Conservation (phyloP, 768 basidiomycete species). For the Antrodiella citrinella region DNA sequence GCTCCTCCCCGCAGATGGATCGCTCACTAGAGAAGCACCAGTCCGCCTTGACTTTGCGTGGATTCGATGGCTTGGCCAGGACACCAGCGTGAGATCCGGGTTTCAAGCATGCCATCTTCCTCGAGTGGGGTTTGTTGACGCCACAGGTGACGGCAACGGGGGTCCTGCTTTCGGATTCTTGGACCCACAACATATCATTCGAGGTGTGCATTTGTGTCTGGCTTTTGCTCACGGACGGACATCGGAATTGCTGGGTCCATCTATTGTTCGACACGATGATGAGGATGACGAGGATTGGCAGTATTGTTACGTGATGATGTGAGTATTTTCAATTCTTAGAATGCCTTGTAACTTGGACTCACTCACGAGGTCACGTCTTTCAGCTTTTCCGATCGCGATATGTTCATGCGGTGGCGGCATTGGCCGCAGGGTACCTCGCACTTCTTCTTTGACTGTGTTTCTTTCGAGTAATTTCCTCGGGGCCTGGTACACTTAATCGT, state of each 20-base stretch:
- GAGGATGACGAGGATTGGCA: slow-evolving; percentile 12
- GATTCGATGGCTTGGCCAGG: slow-evolving; percentile 30
- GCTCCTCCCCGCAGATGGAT: too few species aligned
- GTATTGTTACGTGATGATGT: slow-evolving; percentile 21
- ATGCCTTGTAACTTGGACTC: neutral
- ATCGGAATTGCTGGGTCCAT: slow-evolving; percentile 2
- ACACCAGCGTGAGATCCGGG: slow-evolving; percentile 18
- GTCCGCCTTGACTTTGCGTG: slow-evolving; percentile 27
- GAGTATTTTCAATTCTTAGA: too few species aligned
- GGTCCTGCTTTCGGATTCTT: slow-evolving; percentile 35
- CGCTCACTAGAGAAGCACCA: too few species aligned
- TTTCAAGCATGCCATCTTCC: slow-evolving; percentile 24
- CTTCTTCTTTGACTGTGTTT: too few species aligned
- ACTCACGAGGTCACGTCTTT: neutral
- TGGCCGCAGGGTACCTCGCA: neutral
- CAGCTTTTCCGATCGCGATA: slow-evolving; percentile 22
- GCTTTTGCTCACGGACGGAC: slow-evolving; percentile 24
- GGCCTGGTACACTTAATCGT: too few species aligned
- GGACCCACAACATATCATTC: slow-evolving; percentile 32
- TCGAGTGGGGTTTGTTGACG: slow-evolving; percentile 30
- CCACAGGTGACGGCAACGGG: slow-evolving; percentile 9
- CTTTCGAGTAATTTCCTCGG: too few species aligned
- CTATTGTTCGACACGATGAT: neutral
- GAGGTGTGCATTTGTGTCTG: slow-evolving; percentile 34
- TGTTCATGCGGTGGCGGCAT: slow-evolving; percentile 14